Evolutionary conservation across 2,329 filamentous ascomycete genomes (phyloP).

Genomic region (Trichoderma endophyticum): DNA sequence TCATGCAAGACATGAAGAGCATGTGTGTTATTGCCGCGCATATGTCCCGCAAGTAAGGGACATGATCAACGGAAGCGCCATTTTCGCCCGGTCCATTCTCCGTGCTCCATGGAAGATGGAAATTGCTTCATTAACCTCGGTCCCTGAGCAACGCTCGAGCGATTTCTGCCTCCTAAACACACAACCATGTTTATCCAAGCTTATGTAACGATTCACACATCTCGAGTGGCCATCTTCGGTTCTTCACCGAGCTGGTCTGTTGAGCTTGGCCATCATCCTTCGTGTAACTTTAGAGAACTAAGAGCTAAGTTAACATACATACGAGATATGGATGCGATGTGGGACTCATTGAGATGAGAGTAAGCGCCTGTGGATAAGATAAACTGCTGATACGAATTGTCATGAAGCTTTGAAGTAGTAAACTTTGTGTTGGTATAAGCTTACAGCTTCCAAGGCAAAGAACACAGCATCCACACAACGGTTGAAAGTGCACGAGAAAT

Average conservation of each 20-base stretch:
- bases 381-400: background rate
- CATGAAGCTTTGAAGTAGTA: background rate
- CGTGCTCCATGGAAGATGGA: background rate
- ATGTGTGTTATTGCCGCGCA: background rate
- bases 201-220: background rate
- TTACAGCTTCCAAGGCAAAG: fast-evolving
- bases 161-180: background rate
- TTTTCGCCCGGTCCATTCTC: background rate
- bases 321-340: background rate
- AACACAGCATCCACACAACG: background rate
- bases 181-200: background rate
- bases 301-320: background rate
- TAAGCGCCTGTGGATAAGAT: background rate
- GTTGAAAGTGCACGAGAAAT: background rate
- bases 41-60: background rate
- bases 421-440: background rate
- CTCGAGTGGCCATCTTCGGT: background rate
- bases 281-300: background rate
- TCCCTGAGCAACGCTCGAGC: background rate
- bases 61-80: background rate
- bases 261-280: background rate
- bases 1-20: background rate
- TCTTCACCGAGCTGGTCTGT: background rate
- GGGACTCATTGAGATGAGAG: background rate
- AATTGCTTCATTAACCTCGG: background rate